A percentile compares a stretch with the other conserved stretches of the same genome.
phyloP scores from a whole-genome alignment of 1,284 basidiomycete genomes.

The Naganishia cerealis region DNA sequence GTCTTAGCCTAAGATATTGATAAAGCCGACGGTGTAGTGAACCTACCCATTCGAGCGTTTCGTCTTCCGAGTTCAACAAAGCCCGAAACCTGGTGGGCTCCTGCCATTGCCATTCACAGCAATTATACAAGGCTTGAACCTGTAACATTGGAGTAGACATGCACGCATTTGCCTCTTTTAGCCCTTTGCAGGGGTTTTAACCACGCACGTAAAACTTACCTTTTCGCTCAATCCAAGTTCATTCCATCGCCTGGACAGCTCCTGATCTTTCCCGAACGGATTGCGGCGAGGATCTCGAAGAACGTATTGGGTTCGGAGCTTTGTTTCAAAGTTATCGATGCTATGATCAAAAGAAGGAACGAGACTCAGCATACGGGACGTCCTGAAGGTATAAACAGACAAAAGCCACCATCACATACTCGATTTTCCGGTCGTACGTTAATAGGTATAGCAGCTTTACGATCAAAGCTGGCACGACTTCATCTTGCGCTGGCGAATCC shows the following conservation, averaged over 20 bases:
- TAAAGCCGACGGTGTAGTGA: neutral
- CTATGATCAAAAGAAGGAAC: constrained; percentile 34
- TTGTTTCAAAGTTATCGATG: constrained; percentile 49
- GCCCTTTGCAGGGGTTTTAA: neutral
- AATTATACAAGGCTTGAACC: constrained; percentile 54
- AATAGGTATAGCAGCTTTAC: constrained; percentile 56
- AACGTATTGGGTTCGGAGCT: constrained; percentile 50
- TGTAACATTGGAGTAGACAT: constrained; percentile 28
- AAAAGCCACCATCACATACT: no score
- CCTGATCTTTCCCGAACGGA: constrained; percentile 48
- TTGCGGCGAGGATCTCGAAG: constrained; percentile 46
- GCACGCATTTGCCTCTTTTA: neutral
- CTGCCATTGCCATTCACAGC: constrained; percentile 61
- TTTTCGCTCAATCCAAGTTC: constrained; percentile 56
- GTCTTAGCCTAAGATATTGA: neutral
- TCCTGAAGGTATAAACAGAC: neutral
- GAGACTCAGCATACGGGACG: neutral
- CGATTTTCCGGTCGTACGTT: constrained; percentile 57
- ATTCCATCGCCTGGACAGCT: constrained; percentile 53
- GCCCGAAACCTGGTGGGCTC: constrained; percentile 58
- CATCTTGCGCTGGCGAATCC: constrained; percentile 53
- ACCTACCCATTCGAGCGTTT: constrained; percentile 56
- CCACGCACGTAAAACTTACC: constrained; percentile 41
- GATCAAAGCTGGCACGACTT: constrained; percentile 53
- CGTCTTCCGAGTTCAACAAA: constrained; percentile 56